These are phyloP conservation scores for Cairneyella variabilis DNA, from an alignment of 495 filamentous ascomycete species.

Conservation along the genomic window DNA sequence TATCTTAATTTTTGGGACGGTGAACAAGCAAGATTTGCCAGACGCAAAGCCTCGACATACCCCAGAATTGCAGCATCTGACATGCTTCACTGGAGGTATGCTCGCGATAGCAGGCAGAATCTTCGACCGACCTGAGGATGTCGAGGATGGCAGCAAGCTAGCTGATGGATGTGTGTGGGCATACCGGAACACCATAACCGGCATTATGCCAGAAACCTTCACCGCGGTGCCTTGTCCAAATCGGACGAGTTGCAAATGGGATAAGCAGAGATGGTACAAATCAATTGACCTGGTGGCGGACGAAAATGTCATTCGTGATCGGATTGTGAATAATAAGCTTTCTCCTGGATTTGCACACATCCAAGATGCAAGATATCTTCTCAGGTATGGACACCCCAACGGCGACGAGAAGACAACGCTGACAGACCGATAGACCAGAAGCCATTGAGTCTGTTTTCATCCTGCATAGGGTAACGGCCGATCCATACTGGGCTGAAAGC, in stretches of 20 bases:
- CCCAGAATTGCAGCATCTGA: slow-evolving; percentile 47
- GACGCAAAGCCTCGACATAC: slow-evolving; percentile 41
- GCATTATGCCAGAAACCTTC: slow-evolving; percentile 80
- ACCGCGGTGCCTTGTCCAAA: slow-evolving; percentile 66
- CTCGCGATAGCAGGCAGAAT: slow-evolving; percentile 78
- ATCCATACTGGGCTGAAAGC: slow-evolving; percentile 48
- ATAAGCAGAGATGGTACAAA: slow-evolving; percentile 56
- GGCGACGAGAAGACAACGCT: neutral
- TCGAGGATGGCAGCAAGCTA: slow-evolving; percentile 75
- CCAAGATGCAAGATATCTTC: slow-evolving; percentile 21
- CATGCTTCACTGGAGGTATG: slow-evolving; percentile 90
- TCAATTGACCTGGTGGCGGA: slow-evolving; percentile 42
- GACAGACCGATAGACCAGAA: slow-evolving; percentile 42
- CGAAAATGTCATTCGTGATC: slow-evolving; percentile 2
- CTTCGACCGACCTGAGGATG: slow-evolving; percentile 63
- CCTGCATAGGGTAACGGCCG: slow-evolving; percentile 54
- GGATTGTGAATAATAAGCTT: slow-evolving; percentile 9
- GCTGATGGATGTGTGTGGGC: slow-evolving; percentile 93
- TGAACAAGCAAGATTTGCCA: slow-evolving; percentile 30
- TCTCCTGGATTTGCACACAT: slow-evolving; percentile 18
- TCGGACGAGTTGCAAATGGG: slow-evolving; percentile 66
- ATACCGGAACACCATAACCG: slow-evolving; percentile 70
- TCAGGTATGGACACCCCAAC: too few relatives aligned
- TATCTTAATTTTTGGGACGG: slow-evolving; percentile 65
- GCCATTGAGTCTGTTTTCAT: slow-evolving; percentile 64